Evolutionary conservation across 768 basidiomycete species (phyloP).

Genomic region (Auricularia sp.): DNA sequence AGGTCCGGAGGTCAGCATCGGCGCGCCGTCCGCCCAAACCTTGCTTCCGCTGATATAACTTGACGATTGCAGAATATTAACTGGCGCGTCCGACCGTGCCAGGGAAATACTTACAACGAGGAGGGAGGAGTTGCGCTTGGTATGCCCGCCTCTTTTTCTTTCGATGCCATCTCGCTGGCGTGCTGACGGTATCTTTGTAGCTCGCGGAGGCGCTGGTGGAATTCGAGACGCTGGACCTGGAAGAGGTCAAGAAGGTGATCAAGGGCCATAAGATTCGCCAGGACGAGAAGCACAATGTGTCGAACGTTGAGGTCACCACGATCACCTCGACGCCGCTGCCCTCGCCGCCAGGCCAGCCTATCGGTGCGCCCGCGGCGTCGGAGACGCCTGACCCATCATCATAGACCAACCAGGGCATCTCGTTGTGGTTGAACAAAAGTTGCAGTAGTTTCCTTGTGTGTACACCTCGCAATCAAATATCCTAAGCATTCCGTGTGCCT

Average conservation of each 20-base stretch:
- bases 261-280: slow-evolving; percentile 70
- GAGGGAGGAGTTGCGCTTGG: slow-evolving; percentile 67
- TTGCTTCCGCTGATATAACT: slow-evolving; percentile 3
- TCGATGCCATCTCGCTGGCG: slow-evolving; percentile 6
- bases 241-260: slow-evolving; percentile 81
- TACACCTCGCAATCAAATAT: too few relatives aligned
- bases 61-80: slow-evolving; percentile 39
- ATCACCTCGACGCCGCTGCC: not conserved
- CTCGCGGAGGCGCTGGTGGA: slow-evolving; percentile 88
- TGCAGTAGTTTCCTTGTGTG: too few relatives aligned
- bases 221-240: slow-evolving; percentile 82
- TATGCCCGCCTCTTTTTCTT: slow-evolving; percentile 23
- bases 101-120: slow-evolving; percentile 50
- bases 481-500: too few relatives aligned
- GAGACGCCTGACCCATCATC: too few relatives aligned
- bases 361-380: not conserved
- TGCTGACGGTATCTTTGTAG: slow-evolving; percentile 26
- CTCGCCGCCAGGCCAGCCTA: not conserved
- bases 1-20: slow-evolving; percentile 62
- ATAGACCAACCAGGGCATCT: too few relatives aligned
- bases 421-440: too few relatives aligned
- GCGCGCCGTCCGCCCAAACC: not conserved
- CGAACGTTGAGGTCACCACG: not conserved
- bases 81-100: slow-evolving; percentile 59
- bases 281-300: slow-evolving; percentile 38